Conservation (phyloP, 331 rosid species). For the Erythrophleum ivorense region DNA sequence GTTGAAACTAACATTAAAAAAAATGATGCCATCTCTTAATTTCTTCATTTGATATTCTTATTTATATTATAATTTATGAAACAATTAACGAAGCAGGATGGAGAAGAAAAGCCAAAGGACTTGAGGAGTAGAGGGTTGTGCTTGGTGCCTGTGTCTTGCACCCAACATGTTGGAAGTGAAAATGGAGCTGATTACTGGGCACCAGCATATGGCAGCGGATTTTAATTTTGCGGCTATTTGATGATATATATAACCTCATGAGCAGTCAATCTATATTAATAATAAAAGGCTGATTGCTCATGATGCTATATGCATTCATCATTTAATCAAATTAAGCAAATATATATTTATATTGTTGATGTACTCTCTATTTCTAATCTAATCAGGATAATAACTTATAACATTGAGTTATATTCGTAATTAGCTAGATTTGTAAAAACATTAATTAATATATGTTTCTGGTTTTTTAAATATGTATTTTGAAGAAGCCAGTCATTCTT, state of each 20-base stretch:
- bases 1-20: too few relatives aligned
- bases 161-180: constrained; percentile 62
- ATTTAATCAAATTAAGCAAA: not conserved
- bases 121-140: constrained; percentile 70
- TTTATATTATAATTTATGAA: not conserved
- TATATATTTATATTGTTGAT: constrained; percentile 15
- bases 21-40: too few relatives aligned
- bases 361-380: constrained; percentile 43
- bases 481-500: not conserved
- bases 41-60: too few relatives aligned
- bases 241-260: constrained; percentile 55
- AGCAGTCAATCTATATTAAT: constrained; percentile 57
- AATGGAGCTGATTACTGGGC: constrained; percentile 71
- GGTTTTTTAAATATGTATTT: not conserved
- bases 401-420: constrained; percentile 14
- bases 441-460: not conserved
- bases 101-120: constrained; percentile 49
- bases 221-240: constrained; percentile 35
- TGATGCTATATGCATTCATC: constrained; percentile 55
- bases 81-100: constrained; percentile 31
- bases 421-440: constrained; percentile 18
- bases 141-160: constrained; percentile 69
- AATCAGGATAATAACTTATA: constrained; percentile 25
- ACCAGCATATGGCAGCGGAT: constrained; percentile 64
- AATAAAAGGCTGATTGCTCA: constrained; percentile 58